A percentile compares a stretch with the other conserved stretches of the same genome.
Evolutionary conservation across 2,329 filamentous ascomycete species (phyloP).

Genomic region (Penicillium capsulatum): DNA sequence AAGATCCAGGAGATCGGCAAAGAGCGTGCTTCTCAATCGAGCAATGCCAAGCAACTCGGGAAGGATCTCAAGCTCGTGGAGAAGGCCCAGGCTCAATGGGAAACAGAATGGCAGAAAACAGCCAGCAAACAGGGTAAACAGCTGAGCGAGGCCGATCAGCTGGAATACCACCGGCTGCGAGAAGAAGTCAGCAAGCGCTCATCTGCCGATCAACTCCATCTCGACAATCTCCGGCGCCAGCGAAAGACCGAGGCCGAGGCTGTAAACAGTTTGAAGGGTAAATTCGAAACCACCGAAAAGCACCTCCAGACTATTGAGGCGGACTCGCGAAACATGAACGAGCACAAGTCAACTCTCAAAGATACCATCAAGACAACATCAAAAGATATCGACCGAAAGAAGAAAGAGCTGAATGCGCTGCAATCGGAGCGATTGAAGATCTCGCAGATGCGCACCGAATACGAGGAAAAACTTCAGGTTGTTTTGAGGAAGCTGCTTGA

Average conservation of each 20-base stretch:
- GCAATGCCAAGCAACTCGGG: conserved; percentile 66
- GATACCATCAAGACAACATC: conserved; percentile 62
- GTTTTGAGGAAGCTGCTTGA: conserved; percentile 76
- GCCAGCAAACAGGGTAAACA: conserved; percentile 83
- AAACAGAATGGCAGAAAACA: conserved; percentile 78
- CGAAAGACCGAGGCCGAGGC: conserved; percentile 89
- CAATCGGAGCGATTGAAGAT: conserved; percentile 78
- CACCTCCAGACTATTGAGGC: conserved; percentile 68
- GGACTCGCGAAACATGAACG: conserved; percentile 65
- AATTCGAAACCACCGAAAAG: conserved; percentile 73
- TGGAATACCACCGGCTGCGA: conserved; percentile 81
- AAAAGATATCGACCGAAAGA: conserved; percentile 77
- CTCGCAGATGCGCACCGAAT: conserved; percentile 76
- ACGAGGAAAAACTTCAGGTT: conserved; percentile 86
- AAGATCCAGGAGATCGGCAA: conserved; percentile 68
- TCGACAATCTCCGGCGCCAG: conserved; percentile 83
- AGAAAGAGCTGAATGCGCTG: conserved; percentile 81
- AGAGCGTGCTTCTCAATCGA: conserved; percentile 68
- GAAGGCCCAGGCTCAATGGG: conserved; percentile 83
- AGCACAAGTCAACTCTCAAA: conserved; percentile 63
- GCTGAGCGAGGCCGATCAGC: conserved; percentile 77
- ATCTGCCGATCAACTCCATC: conserved; percentile 72
- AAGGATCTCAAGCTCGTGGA: conserved; percentile 80
- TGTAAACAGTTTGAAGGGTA: conserved; percentile 81
- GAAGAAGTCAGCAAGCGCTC: conserved; percentile 80